Evolutionary conservation across 768 basidiomycete species (phyloP), one percentile per base, ranked within the genome.

Genomic region (Piloderma croceum): DNA sequence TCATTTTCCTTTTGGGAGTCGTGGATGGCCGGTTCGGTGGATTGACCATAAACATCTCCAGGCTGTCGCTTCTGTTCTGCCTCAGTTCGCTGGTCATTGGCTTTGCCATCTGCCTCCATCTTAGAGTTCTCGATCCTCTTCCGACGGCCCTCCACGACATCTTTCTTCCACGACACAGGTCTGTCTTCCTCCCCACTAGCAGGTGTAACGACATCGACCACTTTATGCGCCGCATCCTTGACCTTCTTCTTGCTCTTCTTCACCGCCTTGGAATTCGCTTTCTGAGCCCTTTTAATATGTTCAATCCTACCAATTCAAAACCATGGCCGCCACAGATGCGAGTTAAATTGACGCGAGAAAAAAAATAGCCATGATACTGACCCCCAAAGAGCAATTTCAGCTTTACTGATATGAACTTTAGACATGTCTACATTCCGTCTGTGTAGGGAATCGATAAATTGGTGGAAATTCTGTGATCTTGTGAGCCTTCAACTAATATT

Each of bases 381-480:
- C 74, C 74, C 71, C 76, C 75, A 77, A 22, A 79, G 59, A 9
- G 71, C 68, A 5, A 69, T 57, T 50, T 81, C 79, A 12, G 76
- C 79, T 56, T 81, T 81, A 47, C 69, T 76, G 12, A 80, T 68
- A 42, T 74, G 67, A 5, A 79, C 74, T 51, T 79, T 77, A 43
- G 61, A 64, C 61, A 81, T 70, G 50, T 83, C 77, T 1, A 77
- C 72, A 1, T 77, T 76, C 7, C 68, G 67, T 27, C 74, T 65
- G 7, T 69, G 59, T 23, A 83, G 56, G 6, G 69, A 66, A 3
- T 68, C 63, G 31, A 81, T 60, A 53, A 82, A 83, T 29, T 65
- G 58, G 39, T 70, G 68, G 49, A 78, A 82, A 58, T 81, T 77
- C 79, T 82, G 43, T 7, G 42, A 9, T 38, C 18, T 9, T n/a